Conservation (phyloP, 176 grass and related monocot genomes). For the Bothriochloa decipiens region DNA sequence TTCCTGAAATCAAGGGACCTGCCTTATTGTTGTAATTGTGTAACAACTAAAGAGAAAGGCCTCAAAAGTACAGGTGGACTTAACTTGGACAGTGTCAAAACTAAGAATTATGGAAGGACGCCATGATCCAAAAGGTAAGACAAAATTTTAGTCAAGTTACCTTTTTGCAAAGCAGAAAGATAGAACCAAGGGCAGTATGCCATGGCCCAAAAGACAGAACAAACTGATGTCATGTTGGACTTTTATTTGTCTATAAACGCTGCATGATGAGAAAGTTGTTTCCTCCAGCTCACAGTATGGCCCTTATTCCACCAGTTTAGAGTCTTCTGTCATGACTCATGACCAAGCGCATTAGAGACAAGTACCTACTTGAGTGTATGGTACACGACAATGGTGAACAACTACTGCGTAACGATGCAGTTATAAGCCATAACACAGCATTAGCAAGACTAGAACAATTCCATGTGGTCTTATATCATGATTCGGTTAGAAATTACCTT, state of each 20-base stretch:
- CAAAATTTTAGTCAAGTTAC: constrained; percentile 50
- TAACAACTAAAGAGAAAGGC: constrained; percentile 23
- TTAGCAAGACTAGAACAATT: not conserved
- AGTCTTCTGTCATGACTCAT: constrained; percentile 24
- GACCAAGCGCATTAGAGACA: not conserved
- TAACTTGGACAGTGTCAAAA: constrained; percentile 29
- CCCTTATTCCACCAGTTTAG: constrained; percentile 19
- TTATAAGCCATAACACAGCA: not conserved
- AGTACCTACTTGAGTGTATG: not conserved
- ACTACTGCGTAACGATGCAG: not conserved
- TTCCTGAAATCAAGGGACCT: constrained; percentile 46
- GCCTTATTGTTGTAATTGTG: constrained; percentile 10
- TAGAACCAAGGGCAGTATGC: not conserved
- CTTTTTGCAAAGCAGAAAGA: constrained; percentile 27
- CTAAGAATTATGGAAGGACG: constrained; percentile 20
- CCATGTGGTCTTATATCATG: not conserved
- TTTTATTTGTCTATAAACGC: constrained; percentile 8
- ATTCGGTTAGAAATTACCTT: not conserved
- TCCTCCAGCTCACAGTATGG: constrained; percentile 21
- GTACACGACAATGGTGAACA: not conserved
- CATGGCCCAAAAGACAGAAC: constrained; percentile 19
- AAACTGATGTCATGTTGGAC: constrained; percentile 37
- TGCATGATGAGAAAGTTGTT: constrained; percentile 29
- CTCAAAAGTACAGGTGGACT: constrained; percentile 36
- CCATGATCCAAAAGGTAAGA: constrained; percentile 43